These are phyloP conservation scores for Paulownia fortunei DNA, from an alignment of 257 asterid genomes.

Conservation along the genomic window DNA sequence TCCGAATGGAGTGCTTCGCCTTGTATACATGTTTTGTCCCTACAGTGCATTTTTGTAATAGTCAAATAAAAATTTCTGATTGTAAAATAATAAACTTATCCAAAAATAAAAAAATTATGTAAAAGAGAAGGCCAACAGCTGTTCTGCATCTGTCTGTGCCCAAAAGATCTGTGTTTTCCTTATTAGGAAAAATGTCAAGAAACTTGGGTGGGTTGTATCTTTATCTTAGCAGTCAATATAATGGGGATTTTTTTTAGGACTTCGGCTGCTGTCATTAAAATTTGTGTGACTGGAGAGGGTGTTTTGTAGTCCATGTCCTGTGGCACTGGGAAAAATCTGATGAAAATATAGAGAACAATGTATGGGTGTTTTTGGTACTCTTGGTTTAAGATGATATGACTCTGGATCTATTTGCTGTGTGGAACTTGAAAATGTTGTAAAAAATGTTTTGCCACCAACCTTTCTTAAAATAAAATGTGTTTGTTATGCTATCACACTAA, in stretches of 20 bases:
- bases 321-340: neutral
- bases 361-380: neutral
- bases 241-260: too few relatives aligned
- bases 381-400: neutral
- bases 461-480: neutral
- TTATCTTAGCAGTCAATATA: neutral
- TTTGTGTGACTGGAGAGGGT: neutral
- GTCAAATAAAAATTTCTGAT: neutral
- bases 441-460: neutral
- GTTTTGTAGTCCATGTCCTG: neutral
- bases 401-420: neutral
- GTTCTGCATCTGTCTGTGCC: conserved; percentile 15
- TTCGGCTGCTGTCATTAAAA: neutral
- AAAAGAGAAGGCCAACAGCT: neutral
- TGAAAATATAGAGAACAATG: neutral
- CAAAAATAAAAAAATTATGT: neutral
- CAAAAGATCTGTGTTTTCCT: neutral
- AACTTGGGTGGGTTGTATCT: neutral
- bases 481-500: neutral
- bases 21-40: neutral
- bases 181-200: neutral
- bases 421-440: neutral
- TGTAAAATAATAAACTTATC: neutral
- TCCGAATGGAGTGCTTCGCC: neutral
- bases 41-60: neutral